Conservation (phyloP, 768 basidiomycete genomes). For the Wakefieldia striispora region DNA sequence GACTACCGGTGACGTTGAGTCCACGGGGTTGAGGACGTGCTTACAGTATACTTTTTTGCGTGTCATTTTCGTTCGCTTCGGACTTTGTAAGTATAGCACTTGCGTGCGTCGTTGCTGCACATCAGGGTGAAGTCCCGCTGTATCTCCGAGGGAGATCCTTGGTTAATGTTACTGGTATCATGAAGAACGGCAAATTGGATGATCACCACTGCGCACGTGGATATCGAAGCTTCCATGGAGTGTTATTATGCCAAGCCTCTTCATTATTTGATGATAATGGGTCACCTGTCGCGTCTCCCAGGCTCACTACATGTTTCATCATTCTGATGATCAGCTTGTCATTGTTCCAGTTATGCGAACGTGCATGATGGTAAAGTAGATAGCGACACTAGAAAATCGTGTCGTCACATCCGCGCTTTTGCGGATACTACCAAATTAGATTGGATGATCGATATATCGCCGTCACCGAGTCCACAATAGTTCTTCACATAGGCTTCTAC, state of each 20-base stretch:
- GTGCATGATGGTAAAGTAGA: constrained; percentile 3
- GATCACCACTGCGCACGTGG: too few relatives aligned
- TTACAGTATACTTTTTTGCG: neutral
- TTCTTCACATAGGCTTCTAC: constrained; percentile 60
- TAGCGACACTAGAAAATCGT: neutral
- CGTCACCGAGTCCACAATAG: constrained; percentile 56
- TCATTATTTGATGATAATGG: too few relatives aligned
- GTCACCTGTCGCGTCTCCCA: too few relatives aligned
- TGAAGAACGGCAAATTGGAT: too few relatives aligned
- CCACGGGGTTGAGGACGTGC: constrained; percentile 19
- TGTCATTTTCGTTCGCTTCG: neutral
- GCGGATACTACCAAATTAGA: constrained; percentile 48
- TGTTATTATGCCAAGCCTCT: too few relatives aligned
- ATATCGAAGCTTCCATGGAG: too few relatives aligned
- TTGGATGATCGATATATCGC: constrained; percentile 60
- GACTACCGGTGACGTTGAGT: constrained; percentile 37
- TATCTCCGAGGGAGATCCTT: too few relatives aligned
- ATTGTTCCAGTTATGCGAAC: neutral
- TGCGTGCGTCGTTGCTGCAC: too few relatives aligned
- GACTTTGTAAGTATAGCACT: too few relatives aligned
- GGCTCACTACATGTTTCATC: too few relatives aligned
- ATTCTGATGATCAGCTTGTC: constrained; percentile 1
- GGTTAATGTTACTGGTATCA: too few relatives aligned
- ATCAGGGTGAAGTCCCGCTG: too few relatives aligned
- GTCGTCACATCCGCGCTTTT: constrained; percentile 31